These are phyloP conservation scores for Monosporascus cannonballus DNA, from an alignment of 2,329 filamentous ascomycete species.

Conservation along the genomic window DNA sequence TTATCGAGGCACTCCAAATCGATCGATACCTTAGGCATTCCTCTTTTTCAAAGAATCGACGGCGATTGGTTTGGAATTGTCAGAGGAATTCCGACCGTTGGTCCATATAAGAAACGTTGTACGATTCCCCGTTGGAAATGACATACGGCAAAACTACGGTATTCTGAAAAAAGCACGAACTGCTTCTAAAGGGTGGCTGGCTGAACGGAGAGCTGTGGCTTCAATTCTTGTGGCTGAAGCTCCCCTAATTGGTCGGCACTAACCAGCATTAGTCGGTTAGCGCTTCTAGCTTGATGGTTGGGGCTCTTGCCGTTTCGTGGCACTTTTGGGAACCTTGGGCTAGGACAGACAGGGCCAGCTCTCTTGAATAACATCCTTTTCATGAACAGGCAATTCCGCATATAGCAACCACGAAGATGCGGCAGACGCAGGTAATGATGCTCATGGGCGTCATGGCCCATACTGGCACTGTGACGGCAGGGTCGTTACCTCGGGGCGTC, in stretches of 20 bases:
- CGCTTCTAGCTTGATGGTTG: not conserved
- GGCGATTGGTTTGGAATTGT: no score
- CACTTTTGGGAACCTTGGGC: not conserved
- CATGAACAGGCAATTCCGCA: constrained; percentile 4
- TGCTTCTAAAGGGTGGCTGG: not conserved
- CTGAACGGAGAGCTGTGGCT: not conserved
- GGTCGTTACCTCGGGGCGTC: constrained; percentile 74
- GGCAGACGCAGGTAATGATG: constrained; percentile 42
- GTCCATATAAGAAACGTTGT: no score
- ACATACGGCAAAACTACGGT: no score
- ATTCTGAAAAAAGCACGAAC: no score
- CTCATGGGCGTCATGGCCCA: constrained; percentile 45
- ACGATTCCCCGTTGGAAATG: no score
- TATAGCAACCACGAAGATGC: constrained; percentile 32
- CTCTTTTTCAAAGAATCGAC: no score
- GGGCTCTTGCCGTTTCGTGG: not conserved
- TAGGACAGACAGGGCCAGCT: not conserved
- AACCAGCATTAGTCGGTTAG: not conserved
- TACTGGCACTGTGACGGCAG: constrained; percentile 50
- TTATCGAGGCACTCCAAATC: no score
- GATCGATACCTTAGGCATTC: no score
- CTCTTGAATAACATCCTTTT: not conserved
- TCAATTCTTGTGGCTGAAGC: constrained; percentile 7
- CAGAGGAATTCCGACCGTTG: no score
- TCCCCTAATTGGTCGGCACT: not conserved